Percentiles rank a stretch among this genome's conserved stretches.
phyloP scores from a whole-genome alignment of 192 early-diverging fungal species.

The Umbelopsis sp. region DNA sequence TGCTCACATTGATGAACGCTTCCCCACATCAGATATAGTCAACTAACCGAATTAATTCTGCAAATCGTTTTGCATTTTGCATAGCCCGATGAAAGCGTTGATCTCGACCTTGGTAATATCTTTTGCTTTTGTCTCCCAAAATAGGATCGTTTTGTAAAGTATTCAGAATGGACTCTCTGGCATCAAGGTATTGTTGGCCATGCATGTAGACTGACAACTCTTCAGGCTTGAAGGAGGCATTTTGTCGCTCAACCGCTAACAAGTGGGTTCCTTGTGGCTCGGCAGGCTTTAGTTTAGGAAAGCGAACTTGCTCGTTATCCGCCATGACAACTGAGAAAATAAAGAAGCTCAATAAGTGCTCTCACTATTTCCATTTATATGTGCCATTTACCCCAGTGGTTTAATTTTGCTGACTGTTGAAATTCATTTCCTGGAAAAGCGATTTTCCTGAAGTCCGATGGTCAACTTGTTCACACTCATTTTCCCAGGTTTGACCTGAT shows the following conservation, averaged over 20 bases:
- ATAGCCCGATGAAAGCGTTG: constrained; percentile 68
- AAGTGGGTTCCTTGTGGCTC: constrained; percentile 50
- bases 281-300: constrained; percentile 39
- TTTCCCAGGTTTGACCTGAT: no score
- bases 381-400: not conserved
- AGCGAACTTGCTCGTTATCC: constrained; percentile 5
- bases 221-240: constrained; percentile 62
- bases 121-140: constrained; percentile 62
- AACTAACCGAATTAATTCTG: constrained; percentile 57
- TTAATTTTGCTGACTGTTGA: not conserved
- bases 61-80: constrained; percentile 57
- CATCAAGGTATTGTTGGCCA: constrained; percentile 57
- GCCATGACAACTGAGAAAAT: not conserved
- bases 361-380: not conserved
- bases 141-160: constrained; percentile 66
- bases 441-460: not conserved
- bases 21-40: not conserved
- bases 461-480: no score
- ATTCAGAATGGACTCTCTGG: constrained; percentile 51
- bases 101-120: constrained; percentile 68
- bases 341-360: not conserved
- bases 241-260: constrained; percentile 67
- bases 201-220: constrained; percentile 66
- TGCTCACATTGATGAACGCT: no score
- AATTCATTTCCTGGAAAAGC: not conserved